Percentiles rank a stretch among this genome's conserved stretches.
Evolutionary conservation across 495 filamentous ascomycete species (phyloP).

Genomic region (Hypomontagnella monticulosa): DNA sequence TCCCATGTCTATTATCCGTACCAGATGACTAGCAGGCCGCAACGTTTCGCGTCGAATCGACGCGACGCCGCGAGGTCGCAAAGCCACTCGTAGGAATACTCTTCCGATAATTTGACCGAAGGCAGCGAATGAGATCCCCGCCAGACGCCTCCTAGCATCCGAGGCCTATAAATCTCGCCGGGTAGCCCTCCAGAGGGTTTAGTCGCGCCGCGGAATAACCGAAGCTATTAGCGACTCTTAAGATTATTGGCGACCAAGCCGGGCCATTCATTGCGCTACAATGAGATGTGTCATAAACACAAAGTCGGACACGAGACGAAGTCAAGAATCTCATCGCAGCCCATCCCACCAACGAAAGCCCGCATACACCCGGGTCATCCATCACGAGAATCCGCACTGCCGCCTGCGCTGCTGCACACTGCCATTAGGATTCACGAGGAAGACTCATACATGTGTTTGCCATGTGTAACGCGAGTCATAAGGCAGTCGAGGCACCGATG

Average conservation of each 20-base stretch:
- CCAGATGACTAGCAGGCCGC: conserved; percentile 24
- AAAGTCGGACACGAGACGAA: conserved; percentile 23
- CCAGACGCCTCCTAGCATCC: conserved; percentile 8
- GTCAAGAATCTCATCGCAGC: conserved; percentile 26
- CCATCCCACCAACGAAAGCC: conserved; percentile 13
- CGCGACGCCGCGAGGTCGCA: conserved; percentile 25
- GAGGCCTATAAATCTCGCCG: conserved; percentile 18
- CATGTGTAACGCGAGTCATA: conserved; percentile 31
- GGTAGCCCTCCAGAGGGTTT: conserved; percentile 13
- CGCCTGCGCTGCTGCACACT: conserved; percentile 25
- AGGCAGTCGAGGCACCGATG: conserved; percentile 30
- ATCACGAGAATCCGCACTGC: conserved; percentile 28
- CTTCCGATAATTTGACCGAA: conserved; percentile 26
- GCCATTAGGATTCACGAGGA: conserved; percentile 25
- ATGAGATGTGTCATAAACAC: conserved; percentile 18
- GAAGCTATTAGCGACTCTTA: conserved; percentile 26
- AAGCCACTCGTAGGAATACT: conserved; percentile 22
- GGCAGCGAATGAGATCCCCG: conserved; percentile 19
- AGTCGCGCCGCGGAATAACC: conserved; percentile 32
- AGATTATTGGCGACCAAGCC: conserved; percentile 21
- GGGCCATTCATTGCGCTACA: conserved; percentile 25
- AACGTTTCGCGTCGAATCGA: conserved; percentile 28
- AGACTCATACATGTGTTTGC: conserved; percentile 31
- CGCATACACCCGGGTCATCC: conserved; percentile 31
- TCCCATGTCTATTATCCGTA: neutral